Evolutionary conservation across 2,329 filamentous ascomycete species (phyloP).

Genomic region (Neoascochyta sp.): DNA sequence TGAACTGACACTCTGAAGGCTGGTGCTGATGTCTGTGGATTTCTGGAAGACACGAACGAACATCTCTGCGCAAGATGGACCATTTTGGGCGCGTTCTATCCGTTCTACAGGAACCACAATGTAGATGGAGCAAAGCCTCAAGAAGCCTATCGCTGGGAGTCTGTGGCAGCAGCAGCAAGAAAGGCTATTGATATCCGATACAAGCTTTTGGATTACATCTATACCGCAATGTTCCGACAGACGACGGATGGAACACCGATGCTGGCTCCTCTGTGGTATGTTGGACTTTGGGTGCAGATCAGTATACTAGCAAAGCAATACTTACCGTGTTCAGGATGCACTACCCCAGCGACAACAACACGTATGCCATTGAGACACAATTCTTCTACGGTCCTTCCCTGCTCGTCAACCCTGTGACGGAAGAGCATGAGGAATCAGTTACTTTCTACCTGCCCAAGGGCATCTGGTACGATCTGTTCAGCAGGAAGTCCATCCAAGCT

Average conservation of each 20-base stretch:
- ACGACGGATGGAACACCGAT: conserved; percentile 60
- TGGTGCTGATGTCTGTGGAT: conserved; percentile 70
- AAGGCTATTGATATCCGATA: conserved; percentile 70
- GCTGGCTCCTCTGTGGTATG: conserved; percentile 66
- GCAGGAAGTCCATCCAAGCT: conserved; percentile 24
- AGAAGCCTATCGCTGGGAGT: conserved; percentile 59
- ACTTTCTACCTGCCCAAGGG: conserved; percentile 57
- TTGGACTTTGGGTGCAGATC: conserved; percentile 38
- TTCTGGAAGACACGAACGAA: conserved; percentile 62
- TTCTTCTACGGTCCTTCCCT: conserved; percentile 58
- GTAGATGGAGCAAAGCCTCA: conserved; percentile 55
- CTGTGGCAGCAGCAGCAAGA: conserved; percentile 61
- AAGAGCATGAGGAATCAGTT: conserved; percentile 50
- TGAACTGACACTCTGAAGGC: conserved; percentile 7
- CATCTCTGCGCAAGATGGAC: conserved; percentile 71
- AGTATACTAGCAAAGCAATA: conserved; percentile 35
- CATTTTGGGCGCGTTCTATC: conserved; percentile 65
- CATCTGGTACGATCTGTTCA: conserved; percentile 46
- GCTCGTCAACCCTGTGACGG: conserved; percentile 55
- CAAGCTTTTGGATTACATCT: conserved; percentile 74
- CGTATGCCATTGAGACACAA: conserved; percentile 50
- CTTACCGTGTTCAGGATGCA: conserved; percentile 46
- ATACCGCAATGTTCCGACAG: conserved; percentile 64
- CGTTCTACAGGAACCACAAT: conserved; percentile 74
- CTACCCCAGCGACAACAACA: conserved; percentile 57